phyloP scores from a whole-genome alignment of 352 stramenopile species.

The Nothophytophthora sp. region DNA sequence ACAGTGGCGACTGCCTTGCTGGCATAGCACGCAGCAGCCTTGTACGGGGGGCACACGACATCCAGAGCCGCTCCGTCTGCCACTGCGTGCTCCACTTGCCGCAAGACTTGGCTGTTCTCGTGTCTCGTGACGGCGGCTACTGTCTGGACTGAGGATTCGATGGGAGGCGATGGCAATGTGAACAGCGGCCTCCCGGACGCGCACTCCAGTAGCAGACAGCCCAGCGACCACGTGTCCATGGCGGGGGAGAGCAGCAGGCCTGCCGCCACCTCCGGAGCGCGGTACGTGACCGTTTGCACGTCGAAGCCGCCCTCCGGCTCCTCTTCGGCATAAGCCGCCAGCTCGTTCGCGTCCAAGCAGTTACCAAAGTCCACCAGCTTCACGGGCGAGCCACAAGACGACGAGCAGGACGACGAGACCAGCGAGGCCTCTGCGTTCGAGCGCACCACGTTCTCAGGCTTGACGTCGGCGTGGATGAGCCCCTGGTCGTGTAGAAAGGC shows the following conservation, averaged over 20 bases:
- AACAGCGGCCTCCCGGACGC: slow-evolving; percentile 60
- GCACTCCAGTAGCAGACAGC: slow-evolving; percentile 72
- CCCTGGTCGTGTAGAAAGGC: slow-evolving; percentile 59
- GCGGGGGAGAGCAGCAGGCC: slow-evolving; percentile 54
- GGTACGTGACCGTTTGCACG: slow-evolving; percentile 75
- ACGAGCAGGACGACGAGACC: slow-evolving; percentile 1
- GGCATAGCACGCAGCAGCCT: slow-evolving; percentile 24
- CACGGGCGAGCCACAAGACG: slow-evolving; percentile 24
- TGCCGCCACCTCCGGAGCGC: slow-evolving; percentile 69
- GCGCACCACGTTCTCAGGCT: slow-evolving; percentile 72
- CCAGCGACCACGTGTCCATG: slow-evolving; percentile 83
- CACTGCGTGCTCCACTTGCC: slow-evolving; percentile 46
- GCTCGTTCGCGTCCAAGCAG: slow-evolving; percentile 46
- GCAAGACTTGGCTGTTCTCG: slow-evolving; percentile 41
- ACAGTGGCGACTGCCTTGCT: slow-evolving; percentile 2
- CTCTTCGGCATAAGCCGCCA: slow-evolving; percentile 37
- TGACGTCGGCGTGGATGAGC: slow-evolving; percentile 77
- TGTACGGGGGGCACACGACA: slow-evolving; percentile 24
- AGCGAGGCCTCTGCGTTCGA: slow-evolving; percentile 15
- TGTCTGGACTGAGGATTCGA: slow-evolving; percentile 11
- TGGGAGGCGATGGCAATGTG: slow-evolving; percentile 22
- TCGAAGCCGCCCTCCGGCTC: slow-evolving; percentile 45
- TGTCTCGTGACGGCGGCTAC: slow-evolving; percentile 4
- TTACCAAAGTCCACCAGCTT: slow-evolving; percentile 85
- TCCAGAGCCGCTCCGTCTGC: slow-evolving; percentile 27